Base-by-base conservation (phyloP, 805 yeast genomes). In the Yarrowia keelungensis region DNA sequence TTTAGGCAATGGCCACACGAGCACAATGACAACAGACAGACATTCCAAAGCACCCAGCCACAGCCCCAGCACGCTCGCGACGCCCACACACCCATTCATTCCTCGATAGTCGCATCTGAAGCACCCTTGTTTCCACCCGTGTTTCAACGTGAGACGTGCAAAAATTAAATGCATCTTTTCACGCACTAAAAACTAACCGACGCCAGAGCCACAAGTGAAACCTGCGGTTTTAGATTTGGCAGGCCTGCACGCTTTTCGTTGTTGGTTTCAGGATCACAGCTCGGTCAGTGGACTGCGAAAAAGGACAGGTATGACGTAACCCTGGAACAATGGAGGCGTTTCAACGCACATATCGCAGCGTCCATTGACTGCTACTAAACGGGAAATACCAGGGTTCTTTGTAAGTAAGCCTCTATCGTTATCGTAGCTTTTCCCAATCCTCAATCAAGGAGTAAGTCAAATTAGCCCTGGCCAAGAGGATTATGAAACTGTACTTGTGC, bases 161-260 rank as follows among this genome's bases (percentile, higher is more conserved):
- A 53, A 53, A 53, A 53, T 53, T 53, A 53, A 38, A 53, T 39
- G 45, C 59, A 53, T 19, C 45, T 39, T 39, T 22, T 35, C 59
- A 53, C 59, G 45, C 59, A 53, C 59, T 53, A 38, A 53, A 38
- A 39, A 53, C 59, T 53, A 53, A 39, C 59, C 59, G 45, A 53
- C 45, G 10, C 36, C 53, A 49, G 39, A 16, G 50, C 38, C 11
- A 15, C 38, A n/a, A 53, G 32, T 53, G 59, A 53, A 38, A 53
- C 59, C 59, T 19, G 16, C 16, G 32, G 47, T 56, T 56, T 56
- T 56, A 56, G 62, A 56, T 56, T 56, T 56, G 53, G 46, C 62
- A 56, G 62, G 62, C 62, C 62, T 42, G 47, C 62, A 56, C 47
- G 58, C 42, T 51, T 50, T 51, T 51, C 62, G 38, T 56, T 56